Evolutionary conservation across 2,329 filamentous ascomycete species (phyloP), one percentile per base, ranked within the genome.

Genomic region (Microcyclosporella mali): DNA sequence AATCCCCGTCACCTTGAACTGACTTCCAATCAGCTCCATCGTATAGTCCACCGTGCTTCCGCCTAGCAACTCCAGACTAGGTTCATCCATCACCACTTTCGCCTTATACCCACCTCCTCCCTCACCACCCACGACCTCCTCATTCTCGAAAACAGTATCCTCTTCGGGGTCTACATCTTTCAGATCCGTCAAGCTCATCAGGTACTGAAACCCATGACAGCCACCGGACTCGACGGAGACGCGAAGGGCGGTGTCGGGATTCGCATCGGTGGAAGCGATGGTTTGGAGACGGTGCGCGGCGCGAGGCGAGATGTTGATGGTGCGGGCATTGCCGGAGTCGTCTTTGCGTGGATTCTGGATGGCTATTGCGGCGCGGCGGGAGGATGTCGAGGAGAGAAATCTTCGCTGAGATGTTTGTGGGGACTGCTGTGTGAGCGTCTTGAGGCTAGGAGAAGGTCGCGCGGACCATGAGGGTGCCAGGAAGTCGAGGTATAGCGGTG

Each of bases 41-140:
- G 89, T 95, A 60, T 89, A 98, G 62, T 98, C 92, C 29, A 98
- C 82, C 63, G 89, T 95, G 69, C 89, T 95, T 8, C 90, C 92
- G 61, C 88, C 89, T 45, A 98, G 68, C 40, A 98, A 67, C 52
- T 95, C 88, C 46, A 98, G 68, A 39, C 88, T 95, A 2, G 88
- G 79, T 53, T 83, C 79, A 61, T 98, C 92, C 60, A 98, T 80
- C 16, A 97, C 83, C 8, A 98, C 80, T 65, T 87, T 92, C n/a
- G 92, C 76, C 41, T 64, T 62, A 14, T 62, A 63, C 66, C 73
- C 4, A 70, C 69, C 19, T 75, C 76, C 48, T n/a, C n/a, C 21
- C 4, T 30, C 46, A 10, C 47, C 40, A 14, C 37, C 43, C 37
- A 27, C 40, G 14, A 47, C 46, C 19, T 60, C 61, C 11, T 81